Conservation (phyloP, 352 stramenopile species). For the Globisporangium recalcitrans region DNA sequence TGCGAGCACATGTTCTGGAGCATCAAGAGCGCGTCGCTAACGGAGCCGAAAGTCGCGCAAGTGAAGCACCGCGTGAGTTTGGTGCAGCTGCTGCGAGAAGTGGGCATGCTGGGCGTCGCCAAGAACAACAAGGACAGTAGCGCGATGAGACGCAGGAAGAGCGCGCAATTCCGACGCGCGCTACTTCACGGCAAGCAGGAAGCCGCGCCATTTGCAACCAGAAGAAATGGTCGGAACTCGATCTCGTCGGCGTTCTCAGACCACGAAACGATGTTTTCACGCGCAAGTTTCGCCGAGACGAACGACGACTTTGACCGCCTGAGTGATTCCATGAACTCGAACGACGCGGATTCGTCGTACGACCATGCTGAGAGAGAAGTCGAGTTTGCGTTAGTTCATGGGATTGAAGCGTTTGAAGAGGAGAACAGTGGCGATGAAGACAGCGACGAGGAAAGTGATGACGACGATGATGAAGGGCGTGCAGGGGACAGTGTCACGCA, state of each 20-base stretch:
- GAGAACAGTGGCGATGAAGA: slow-evolving; percentile 19
- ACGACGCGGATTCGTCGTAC: slow-evolving; percentile 4
- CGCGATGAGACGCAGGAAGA: slow-evolving; percentile 11
- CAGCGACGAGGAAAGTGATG: slow-evolving; percentile 6
- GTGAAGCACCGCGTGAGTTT: slow-evolving; percentile 61
- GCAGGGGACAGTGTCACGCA: background rate
- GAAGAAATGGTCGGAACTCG: background rate
- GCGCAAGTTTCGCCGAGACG: slow-evolving; percentile 26
- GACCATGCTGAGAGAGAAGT: slow-evolving; percentile 3
- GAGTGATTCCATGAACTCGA: slow-evolving; percentile 24
- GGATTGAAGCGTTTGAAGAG: slow-evolving; percentile 19
- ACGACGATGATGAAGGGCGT: background rate
- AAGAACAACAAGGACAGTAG: slow-evolving; percentile 29
- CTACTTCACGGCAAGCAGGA: slow-evolving; percentile 1
- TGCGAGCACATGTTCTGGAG: slow-evolving; percentile 70
- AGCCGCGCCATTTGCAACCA: background rate
- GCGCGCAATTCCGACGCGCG: background rate
- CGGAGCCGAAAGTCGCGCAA: slow-evolving; percentile 49
- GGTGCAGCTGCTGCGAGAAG: slow-evolving; percentile 54
- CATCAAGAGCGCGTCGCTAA: slow-evolving; percentile 57
- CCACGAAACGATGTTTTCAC: slow-evolving; percentile 39
- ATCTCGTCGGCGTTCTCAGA: slow-evolving; percentile 33
- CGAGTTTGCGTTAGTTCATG: background rate
- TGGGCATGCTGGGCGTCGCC: slow-evolving; percentile 42
- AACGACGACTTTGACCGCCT: slow-evolving; percentile 27